Evolutionary conservation across 2,329 filamentous ascomycete genomes (phyloP), one percentile per base, ranked within the genome.

Genomic region (Thyridium curvatum): DNA sequence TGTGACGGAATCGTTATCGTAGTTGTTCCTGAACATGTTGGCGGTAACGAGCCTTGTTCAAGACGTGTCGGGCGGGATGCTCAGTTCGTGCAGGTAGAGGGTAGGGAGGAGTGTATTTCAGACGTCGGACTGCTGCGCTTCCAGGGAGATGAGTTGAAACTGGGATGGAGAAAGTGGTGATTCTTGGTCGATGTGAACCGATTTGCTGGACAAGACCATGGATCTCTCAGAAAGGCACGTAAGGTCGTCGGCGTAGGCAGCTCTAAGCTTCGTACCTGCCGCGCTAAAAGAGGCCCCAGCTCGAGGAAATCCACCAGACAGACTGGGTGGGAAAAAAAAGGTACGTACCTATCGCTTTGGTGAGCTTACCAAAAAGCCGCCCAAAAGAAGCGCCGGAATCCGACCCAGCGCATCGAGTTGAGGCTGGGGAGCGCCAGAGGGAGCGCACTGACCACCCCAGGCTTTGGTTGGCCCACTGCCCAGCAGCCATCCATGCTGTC

Each of bases 1-100:
- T 70, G 93, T 98, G 70, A 97, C 90, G 48, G 91, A 94, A 69
- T 98, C 93, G 81, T 98, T 98, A 74, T 98, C 93, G 77, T 98
- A 98, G 71, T 97, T 97, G 77, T 98, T 98, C 70, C 93, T 81
- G 73, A 98, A 98, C 93, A 98, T 97, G 59, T 59, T 82, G 76
- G 50, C 53, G 41, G 34, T 30, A 35, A 13, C 26, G 39, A 35
- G 26, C 21, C 21, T 6, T 26, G 21, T 10, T 26, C 21, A 26
- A 26, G 21, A 26, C 21, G 21, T 26, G 21, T 26, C 10, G 21
- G 21, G 21, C 6, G 6, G 6, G 21, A n/a, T n/a, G 18, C 21
- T 30, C 30, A 15, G 31, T 8, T 32, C 21, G 21, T 26, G 21
- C 21, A 26, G 21, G 16, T 33, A 12, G 15, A 12, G 38, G 3